These are phyloP conservation scores for Clavariopsis aquatica DNA, from an alignment of 495 filamentous ascomycete species.

Conservation along the genomic window DNA sequence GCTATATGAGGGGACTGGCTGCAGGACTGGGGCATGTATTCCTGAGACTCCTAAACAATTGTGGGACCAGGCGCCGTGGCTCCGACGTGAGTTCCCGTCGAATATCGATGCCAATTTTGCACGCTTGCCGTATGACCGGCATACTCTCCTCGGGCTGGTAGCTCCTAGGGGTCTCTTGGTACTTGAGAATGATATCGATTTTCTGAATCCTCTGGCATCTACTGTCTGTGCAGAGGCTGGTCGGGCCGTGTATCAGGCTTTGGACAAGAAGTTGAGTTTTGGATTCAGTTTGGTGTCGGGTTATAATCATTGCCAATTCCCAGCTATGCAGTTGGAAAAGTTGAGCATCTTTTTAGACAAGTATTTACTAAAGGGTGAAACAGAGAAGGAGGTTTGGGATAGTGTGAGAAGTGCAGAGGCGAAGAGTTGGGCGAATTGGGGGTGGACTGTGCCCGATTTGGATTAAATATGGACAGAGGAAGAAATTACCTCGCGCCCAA, in stretches of 20 bases:
- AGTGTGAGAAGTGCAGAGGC: not conserved
- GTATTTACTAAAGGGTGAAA: conserved; percentile 9
- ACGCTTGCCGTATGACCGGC: conserved; percentile 35
- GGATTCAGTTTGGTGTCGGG: conserved; percentile 8
- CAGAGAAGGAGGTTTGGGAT: conserved; percentile 14
- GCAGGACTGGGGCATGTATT: conserved; percentile 45
- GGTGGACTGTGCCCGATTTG: no score
- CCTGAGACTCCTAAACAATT: conserved; percentile 50
- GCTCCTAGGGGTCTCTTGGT: conserved; percentile 31
- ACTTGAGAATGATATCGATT: conserved; percentile 29
- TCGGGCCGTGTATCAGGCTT: conserved; percentile 1
- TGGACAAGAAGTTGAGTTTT: not conserved
- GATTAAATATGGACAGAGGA: no score
- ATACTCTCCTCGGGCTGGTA: conserved; percentile 32
- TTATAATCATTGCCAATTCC: conserved; percentile 19
- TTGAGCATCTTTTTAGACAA: conserved; percentile 13
- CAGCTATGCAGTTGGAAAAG: not conserved
- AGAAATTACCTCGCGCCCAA: no score
- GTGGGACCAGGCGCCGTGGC: conserved; percentile 51
- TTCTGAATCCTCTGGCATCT: conserved; percentile 2
- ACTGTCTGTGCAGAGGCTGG: conserved; percentile 1
- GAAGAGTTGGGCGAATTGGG: no score
- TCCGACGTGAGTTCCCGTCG: conserved; percentile 41
- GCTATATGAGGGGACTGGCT: conserved; percentile 44
- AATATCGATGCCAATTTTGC: conserved; percentile 25